Conservation (phyloP, 1,284 basidiomycete genomes). For the Fomitopsis schrenkii region DNA sequence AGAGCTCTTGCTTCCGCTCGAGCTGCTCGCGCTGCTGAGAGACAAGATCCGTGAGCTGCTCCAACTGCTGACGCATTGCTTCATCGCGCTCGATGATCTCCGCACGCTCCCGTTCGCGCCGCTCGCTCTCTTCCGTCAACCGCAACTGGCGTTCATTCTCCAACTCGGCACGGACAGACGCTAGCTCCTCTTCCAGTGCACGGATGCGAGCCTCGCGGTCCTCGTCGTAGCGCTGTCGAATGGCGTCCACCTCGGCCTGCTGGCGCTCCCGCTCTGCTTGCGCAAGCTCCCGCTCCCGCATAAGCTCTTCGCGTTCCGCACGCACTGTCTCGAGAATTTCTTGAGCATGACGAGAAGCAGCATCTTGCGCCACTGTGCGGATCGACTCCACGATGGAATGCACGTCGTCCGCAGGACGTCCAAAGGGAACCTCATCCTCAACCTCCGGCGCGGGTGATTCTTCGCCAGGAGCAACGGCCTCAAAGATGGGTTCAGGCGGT, state of each 20-base stretch:
- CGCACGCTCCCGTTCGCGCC: constrained; percentile 50
- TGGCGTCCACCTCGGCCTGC: constrained; percentile 42
- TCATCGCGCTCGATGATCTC: constrained; percentile 58
- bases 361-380: constrained; percentile 36
- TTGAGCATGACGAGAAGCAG: constrained; percentile 47
- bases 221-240: constrained; percentile 41
- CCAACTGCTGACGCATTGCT: constrained; percentile 51
- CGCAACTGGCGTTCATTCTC: constrained; percentile 53
- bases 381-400: constrained; percentile 36
- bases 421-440: background rate
- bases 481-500: background rate
- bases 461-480: constrained; percentile 5
- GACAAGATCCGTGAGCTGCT: constrained; percentile 64
- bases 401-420: constrained; percentile 5
- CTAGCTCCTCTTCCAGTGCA: constrained; percentile 61
- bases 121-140: constrained; percentile 50
- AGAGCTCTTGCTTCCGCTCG: constrained; percentile 49
- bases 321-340: constrained; percentile 57
- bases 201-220: constrained; percentile 52
- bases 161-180: constrained; percentile 48
- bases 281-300: constrained; percentile 47
- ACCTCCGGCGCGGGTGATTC: constrained; percentile 3
- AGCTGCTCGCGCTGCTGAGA: constrained; percentile 57
- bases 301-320: constrained; percentile 55
- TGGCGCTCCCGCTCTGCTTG: constrained; percentile 49